Conservation (phyloP, 2,329 filamentous ascomycete genomes). For the Orbilia quercus region DNA sequence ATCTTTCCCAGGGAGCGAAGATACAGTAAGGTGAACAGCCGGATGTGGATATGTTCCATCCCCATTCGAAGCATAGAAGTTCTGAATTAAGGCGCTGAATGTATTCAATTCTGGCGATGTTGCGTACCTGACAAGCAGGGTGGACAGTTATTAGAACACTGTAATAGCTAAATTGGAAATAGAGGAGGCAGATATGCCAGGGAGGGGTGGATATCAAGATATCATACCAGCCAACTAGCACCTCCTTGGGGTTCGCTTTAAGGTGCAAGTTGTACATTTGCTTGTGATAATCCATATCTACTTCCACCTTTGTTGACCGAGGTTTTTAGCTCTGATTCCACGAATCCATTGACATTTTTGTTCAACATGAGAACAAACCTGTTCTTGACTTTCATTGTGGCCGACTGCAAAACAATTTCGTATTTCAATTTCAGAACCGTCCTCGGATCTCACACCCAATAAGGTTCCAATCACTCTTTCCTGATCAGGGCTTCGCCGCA, state of each 20-base stretch:
- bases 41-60: constrained; percentile 97
- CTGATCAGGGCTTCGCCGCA: constrained; percentile 89
- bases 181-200: no score
- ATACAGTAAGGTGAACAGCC: constrained; percentile 96
- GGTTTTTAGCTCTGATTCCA: not conserved
- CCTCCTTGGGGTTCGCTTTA: constrained; percentile 91
- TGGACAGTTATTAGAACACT: not conserved
- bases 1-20: constrained; percentile 85
- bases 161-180: not conserved
- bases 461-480: constrained; percentile 97
- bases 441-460: constrained; percentile 90
- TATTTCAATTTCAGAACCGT: constrained; percentile 96
- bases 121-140: constrained; percentile 72
- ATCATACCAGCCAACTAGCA: constrained; percentile 83
- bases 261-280: constrained; percentile 96
- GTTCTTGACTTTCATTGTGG: constrained; percentile 97
- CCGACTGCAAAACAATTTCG: constrained; percentile 97
- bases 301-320: constrained; percentile 74
- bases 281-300: constrained; percentile 99
- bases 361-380: constrained; percentile 63
- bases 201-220: no score
- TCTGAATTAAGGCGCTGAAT: constrained; percentile 98
- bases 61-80: constrained; percentile 97
- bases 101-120: constrained; percentile 97
- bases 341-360: not conserved